These are phyloP conservation scores for Monilinia polystroma DNA, from an alignment of 2,329 filamentous ascomycete species.

Conservation along the genomic window DNA sequence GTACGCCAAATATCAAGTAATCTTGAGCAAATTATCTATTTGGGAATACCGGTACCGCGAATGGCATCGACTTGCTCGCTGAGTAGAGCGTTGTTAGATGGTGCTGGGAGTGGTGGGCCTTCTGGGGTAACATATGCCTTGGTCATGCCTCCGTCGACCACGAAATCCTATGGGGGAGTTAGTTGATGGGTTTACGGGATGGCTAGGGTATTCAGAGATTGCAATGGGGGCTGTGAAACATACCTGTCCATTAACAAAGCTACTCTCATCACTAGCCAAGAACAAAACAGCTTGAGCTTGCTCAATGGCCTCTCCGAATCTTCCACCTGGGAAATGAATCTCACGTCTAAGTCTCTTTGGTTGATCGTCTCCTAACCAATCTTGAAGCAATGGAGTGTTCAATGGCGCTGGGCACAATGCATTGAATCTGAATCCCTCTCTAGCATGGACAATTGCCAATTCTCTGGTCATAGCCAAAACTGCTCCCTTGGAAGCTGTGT, in stretches of 20 bases:
- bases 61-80: conserved; percentile 41
- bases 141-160: conserved; percentile 93
- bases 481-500: conserved; percentile 74
- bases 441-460: conserved; percentile 70
- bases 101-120: conserved; percentile 54
- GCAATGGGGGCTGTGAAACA: background rate
- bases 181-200: background rate
- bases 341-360: conserved; percentile 69
- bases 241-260: conserved; percentile 69
- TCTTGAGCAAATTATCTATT: background rate
- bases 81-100: conserved; percentile 47
- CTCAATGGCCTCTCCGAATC: conserved; percentile 76
- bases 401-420: conserved; percentile 71
- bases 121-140: conserved; percentile 80
- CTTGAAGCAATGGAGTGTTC: conserved; percentile 73
- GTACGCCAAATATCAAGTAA: background rate
- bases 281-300: conserved; percentile 74
- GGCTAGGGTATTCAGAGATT: background rate
- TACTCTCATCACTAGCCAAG: conserved; percentile 71
- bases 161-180: conserved; percentile 63
- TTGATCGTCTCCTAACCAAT: conserved; percentile 72
- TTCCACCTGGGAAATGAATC: conserved; percentile 71
- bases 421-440: conserved; percentile 74
- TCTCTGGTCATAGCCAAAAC: conserved; percentile 73
- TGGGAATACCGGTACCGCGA: conserved; percentile 30